These are phyloP conservation scores for Moricandia arvensis DNA, from an alignment of 345 rosid species.

Conservation along the genomic window DNA sequence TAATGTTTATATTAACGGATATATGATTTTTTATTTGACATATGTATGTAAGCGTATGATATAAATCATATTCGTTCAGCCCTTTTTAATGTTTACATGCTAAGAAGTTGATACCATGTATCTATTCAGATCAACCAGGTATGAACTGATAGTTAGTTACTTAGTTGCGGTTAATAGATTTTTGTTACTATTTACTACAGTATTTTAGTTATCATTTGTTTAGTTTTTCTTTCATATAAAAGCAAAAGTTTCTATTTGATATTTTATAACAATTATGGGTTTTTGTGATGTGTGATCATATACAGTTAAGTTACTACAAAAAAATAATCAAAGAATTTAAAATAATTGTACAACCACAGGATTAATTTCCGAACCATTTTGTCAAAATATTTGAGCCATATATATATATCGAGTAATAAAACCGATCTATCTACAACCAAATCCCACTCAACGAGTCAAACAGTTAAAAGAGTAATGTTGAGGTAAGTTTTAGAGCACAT, in stretches of 20 bases:
- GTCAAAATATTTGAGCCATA: not conserved
- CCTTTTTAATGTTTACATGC: not conserved
- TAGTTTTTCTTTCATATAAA: too few species aligned
- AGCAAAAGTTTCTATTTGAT: not conserved
- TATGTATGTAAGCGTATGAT: too few species aligned
- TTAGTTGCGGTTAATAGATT: not conserved
- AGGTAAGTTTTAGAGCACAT: slow-evolving; percentile 9
- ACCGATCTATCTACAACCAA: not conserved
- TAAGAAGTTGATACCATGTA: not conserved
- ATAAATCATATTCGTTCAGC: too few species aligned
- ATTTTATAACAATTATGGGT: not conserved
- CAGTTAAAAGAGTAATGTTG: slow-evolving; percentile 2
- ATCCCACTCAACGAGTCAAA: not conserved
- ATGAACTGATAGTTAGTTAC: not conserved
- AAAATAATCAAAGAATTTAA: not conserved
- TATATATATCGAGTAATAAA: not conserved
- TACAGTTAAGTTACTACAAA: not conserved
- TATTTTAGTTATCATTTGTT: too few species aligned
- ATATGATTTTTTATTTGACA: too few species aligned
- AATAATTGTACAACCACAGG: not conserved
- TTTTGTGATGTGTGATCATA: not conserved
- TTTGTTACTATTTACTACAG: not conserved
- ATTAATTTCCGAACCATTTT: not conserved
- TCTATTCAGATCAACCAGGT: not conserved
- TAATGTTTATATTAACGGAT: too few species aligned